Evolutionary conservation across 345 rosid genomes (phyloP).

Genomic region (Eucalyptus paniculata): DNA sequence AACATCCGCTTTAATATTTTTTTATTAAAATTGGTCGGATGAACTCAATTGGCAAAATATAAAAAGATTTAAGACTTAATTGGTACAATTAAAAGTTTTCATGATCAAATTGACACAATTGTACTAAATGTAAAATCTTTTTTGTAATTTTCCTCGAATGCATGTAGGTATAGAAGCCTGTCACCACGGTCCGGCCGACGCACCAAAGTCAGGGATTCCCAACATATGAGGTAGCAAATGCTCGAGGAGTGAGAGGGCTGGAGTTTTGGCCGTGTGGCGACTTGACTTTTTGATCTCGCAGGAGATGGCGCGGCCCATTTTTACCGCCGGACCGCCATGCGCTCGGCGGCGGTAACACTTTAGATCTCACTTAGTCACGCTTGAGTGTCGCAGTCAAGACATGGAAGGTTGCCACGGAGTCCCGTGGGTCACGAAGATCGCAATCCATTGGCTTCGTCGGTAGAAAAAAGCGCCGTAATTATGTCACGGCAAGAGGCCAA

Average conservation of each 20-base stretch:
- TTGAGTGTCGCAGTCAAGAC: background rate
- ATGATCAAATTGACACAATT: rapidly evolving
- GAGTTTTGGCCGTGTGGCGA: rapidly evolving
- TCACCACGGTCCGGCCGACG: rapidly evolving
- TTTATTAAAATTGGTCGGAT: too few relatives aligned
- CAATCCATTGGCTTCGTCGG: background rate
- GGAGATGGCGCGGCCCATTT: background rate
- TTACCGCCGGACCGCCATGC: background rate
- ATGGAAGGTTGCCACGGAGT: background rate
- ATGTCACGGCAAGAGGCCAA: background rate
- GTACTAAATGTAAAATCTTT: rapidly evolving
- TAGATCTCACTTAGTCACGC: background rate
- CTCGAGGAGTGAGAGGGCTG: background rate
- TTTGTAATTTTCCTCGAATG: background rate
- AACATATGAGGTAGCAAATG: background rate
- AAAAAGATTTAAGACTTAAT: too few relatives aligned
- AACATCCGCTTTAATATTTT: too few relatives aligned
- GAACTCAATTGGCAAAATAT: rapidly evolving
- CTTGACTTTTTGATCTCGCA: background rate
- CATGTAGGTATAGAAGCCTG: rapidly evolving
- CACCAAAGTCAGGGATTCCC: background rate
- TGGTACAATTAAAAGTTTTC: rapidly evolving
- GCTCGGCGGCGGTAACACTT: background rate
- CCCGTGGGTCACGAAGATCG: background rate
- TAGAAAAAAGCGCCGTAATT: background rate